These are phyloP conservation scores for Abeoforma whisleri DNA, from an alignment of 78 protist genomes.

Conservation along the genomic window DNA sequence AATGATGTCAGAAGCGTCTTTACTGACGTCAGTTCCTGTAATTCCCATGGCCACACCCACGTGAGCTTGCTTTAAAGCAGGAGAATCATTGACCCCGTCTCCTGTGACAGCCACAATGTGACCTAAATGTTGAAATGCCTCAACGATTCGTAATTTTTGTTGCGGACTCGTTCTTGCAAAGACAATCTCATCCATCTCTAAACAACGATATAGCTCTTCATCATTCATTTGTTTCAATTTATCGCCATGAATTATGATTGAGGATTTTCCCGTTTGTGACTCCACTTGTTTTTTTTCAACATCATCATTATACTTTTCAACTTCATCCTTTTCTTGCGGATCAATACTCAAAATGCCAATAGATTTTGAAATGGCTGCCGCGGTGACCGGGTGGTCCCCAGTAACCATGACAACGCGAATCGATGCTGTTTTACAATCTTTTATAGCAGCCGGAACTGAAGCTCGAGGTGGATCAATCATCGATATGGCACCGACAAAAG, in stretches of 20 bases:
- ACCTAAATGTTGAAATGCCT: slow-evolving; percentile 60
- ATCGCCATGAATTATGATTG: slow-evolving; percentile 18
- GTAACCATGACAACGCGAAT: slow-evolving; percentile 90
- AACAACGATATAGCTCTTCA: slow-evolving; percentile 6
- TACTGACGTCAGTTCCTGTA: slow-evolving; percentile 84
- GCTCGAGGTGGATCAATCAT: slow-evolving; percentile 93
- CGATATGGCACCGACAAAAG: slow-evolving; percentile 78
- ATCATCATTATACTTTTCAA: slow-evolving; percentile 37
- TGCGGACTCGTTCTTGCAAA: slow-evolving; percentile 90
- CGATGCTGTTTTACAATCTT: slow-evolving; percentile 57
- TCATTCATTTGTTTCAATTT: slow-evolving; percentile 23
- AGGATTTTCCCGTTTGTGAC: not conserved
- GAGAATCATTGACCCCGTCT: slow-evolving; percentile 94
- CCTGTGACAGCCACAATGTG: slow-evolving; percentile 87
- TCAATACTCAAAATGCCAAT: slow-evolving; percentile 57
- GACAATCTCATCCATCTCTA: slow-evolving; percentile 62
- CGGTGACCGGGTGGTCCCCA: slow-evolving; percentile 95
- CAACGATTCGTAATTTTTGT: slow-evolving; percentile 85
- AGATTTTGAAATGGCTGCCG: slow-evolving; percentile 81
- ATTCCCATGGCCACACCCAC: slow-evolving; percentile 90
- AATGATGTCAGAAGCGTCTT: slow-evolving; percentile 89
- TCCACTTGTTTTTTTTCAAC: too few species aligned
- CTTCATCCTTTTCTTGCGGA: slow-evolving; percentile 37
- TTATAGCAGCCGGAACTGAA: slow-evolving; percentile 58
- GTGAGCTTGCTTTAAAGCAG: slow-evolving; percentile 88